Conservation (phyloP, 1,284 basidiomycete species). For the Abortiporus biennis region DNA sequence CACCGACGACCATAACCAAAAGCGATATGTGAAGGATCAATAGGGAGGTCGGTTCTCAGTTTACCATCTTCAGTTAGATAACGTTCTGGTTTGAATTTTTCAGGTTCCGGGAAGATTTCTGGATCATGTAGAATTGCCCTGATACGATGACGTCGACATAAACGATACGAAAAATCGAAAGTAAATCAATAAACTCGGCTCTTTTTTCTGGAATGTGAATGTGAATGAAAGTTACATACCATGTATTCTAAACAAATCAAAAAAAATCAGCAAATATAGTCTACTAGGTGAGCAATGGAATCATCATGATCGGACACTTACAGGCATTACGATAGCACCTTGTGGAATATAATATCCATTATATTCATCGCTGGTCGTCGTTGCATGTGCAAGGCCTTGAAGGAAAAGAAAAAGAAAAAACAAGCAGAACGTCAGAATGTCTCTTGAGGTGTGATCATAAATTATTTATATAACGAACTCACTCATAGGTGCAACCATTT, state of each 20-base stretch:
- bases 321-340: constrained; percentile 10
- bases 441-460: too few species aligned
- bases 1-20: constrained; percentile 59
- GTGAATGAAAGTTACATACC: too few species aligned
- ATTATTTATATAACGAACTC: too few species aligned
- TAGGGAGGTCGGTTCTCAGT: constrained; percentile 42
- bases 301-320: background rate
- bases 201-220: too few species aligned
- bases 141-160: too few species aligned
- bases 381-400: constrained; percentile 5
- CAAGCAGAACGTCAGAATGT: too few species aligned
- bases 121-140: constrained; percentile 21
- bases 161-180: too few species aligned
- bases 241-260: too few species aligned
- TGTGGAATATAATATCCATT: constrained; percentile 14
- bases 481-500: background rate
- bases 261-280: too few species aligned
- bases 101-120: constrained; percentile 16
- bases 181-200: too few species aligned
- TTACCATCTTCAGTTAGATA: constrained; percentile 43
- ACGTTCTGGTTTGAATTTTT: constrained; percentile 19
- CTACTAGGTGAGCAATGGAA: too few species aligned
- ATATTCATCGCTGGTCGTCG: constrained; percentile 15
- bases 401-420: background rate
- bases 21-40: too few species aligned